Evolutionary conservation across 768 basidiomycete genomes (phyloP).

Genomic region (Tylopilus subfusipes): DNA sequence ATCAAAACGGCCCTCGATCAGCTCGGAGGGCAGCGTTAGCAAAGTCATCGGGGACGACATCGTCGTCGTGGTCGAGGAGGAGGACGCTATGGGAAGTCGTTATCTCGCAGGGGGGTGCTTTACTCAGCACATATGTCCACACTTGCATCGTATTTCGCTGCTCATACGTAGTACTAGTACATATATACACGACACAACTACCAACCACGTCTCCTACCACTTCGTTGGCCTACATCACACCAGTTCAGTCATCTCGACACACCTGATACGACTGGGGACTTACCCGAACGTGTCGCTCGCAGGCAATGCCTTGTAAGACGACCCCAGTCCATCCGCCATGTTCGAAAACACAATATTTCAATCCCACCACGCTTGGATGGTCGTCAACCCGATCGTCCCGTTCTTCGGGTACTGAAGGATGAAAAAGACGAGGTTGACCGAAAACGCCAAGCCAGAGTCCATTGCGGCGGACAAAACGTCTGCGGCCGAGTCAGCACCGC

Average conservation of each 20-base stretch:
- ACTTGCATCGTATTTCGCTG: no score
- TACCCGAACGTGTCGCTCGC: conserved; percentile 27
- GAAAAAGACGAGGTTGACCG: conserved; percentile 56
- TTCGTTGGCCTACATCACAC: background rate
- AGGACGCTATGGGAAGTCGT: background rate
- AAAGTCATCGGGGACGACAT: conserved; percentile 2
- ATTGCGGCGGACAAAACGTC: conserved; percentile 70
- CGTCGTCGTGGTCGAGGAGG: background rate
- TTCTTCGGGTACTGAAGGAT: conserved; percentile 60
- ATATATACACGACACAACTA: background rate
- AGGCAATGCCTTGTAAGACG: conserved; percentile 12
- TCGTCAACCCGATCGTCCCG: conserved; percentile 54
- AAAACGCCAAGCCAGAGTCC: conserved; percentile 65
- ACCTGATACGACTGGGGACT: background rate
- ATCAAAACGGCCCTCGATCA: conserved; percentile 39
- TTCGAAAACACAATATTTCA: conserved; percentile 45
- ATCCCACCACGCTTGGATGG: conserved; percentile 68
- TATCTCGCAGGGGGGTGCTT: no score
- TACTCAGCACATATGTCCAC: no score
- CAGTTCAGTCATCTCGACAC: background rate
- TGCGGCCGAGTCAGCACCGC: conserved; percentile 23
- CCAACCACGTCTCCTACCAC: no score
- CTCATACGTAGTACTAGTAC: background rate
- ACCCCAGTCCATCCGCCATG: conserved; percentile 16
- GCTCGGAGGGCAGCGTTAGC: conserved; percentile 36